phyloP scores from a whole-genome alignment of 495 filamentous ascomycete genomes.

The Halenospora varia region DNA sequence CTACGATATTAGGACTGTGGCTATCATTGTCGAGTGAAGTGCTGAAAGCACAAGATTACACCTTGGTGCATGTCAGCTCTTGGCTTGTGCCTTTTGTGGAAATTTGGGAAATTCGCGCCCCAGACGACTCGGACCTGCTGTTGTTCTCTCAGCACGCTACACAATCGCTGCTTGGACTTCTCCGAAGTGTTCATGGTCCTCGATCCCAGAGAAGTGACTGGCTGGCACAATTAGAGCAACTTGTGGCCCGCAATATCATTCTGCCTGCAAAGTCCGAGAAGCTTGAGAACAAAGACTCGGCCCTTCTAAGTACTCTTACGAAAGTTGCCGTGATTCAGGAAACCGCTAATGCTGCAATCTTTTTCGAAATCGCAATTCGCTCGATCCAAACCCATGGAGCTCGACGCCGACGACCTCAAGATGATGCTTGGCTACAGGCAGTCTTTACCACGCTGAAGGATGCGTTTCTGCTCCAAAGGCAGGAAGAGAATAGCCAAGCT shows the following conservation, averaged over 20 bases:
- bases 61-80: background rate
- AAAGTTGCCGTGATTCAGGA: constrained; percentile 31
- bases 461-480: constrained; percentile 19
- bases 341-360: constrained; percentile 30
- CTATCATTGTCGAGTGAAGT: background rate
- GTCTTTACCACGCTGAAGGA: constrained; percentile 52
- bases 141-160: constrained; percentile 20
- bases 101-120: constrained; percentile 18
- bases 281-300: constrained; percentile 10
- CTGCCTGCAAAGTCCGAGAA: constrained; percentile 53
- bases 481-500: constrained; percentile 16
- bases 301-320: constrained; percentile 43
- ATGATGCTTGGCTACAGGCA: constrained; percentile 62
- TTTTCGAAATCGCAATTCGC: constrained; percentile 57
- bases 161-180: constrained; percentile 13
- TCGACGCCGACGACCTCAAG: constrained; percentile 47
- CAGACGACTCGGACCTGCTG: constrained; percentile 9
- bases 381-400: constrained; percentile 51
- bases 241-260: constrained; percentile 67
- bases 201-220: constrained; percentile 25
- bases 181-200: constrained; percentile 2
- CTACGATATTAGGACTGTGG: constrained; percentile 38
- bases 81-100: constrained; percentile 23
- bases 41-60: background rate
- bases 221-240: constrained; percentile 48